phyloP scores from a whole-genome alignment of 2,329 filamentous ascomycete genomes.

The Talaromyces amestolkiae region DNA sequence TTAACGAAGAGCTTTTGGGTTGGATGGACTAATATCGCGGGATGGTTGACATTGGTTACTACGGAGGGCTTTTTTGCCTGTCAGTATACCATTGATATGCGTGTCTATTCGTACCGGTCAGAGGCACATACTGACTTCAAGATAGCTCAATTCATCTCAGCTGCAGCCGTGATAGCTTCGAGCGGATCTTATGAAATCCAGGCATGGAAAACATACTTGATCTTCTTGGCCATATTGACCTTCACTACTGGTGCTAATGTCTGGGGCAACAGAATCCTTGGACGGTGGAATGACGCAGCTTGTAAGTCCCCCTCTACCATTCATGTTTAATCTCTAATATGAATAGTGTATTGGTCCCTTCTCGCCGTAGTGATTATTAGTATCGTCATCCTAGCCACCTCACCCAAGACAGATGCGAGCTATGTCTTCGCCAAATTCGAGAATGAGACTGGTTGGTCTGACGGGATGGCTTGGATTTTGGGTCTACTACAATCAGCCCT shows the following conservation, averaged over 20 bases:
- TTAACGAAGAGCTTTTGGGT: not conserved
- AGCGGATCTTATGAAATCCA: not conserved
- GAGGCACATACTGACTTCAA: not conserved
- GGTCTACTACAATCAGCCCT: not conserved
- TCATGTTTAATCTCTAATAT: not conserved
- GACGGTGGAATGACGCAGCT: not conserved
- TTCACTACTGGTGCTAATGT: not conserved
- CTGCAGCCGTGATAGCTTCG: not conserved
- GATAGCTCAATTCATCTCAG: not conserved
- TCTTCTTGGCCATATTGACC: not conserved
- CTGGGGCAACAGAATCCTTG: not conserved
- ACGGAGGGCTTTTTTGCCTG: not conserved
- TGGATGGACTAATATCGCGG: not conserved
- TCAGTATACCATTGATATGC: not conserved
- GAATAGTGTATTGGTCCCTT: not conserved
- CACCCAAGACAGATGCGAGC: not conserved
- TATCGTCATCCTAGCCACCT: not conserved
- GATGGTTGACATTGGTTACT: not conserved
- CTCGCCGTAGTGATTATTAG: not conserved
- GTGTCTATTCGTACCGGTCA: not conserved
- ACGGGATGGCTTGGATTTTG: not conserved
- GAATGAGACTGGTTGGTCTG: not conserved
- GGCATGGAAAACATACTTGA: not conserved
- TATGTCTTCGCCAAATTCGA: not conserved
- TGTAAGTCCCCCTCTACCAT: not conserved